Conservation (phyloP, 352 stramenopile genomes). For the Phytophthora pluvialis region DNA sequence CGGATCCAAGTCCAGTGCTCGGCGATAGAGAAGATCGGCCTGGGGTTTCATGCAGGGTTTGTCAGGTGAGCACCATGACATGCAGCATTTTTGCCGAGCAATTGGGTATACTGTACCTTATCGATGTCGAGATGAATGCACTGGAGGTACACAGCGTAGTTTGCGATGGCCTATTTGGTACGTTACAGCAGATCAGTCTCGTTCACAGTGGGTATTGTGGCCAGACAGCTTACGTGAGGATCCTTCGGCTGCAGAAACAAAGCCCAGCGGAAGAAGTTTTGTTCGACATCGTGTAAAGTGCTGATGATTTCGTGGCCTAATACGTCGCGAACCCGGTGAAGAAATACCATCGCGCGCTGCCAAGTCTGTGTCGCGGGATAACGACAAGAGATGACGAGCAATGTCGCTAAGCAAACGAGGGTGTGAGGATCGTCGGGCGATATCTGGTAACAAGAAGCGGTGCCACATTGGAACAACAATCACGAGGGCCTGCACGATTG, state of each 20-base stretch:
- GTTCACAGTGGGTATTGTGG: neutral
- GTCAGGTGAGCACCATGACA: neutral
- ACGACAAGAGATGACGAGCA: constrained; percentile 64
- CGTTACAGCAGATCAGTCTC: neutral
- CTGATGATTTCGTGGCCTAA: constrained; percentile 7
- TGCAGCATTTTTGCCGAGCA: neutral
- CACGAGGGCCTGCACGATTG: neutral
- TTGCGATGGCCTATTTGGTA: constrained; percentile 53
- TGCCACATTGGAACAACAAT: neutral
- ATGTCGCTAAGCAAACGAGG: constrained; percentile 52
- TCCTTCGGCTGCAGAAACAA: constrained; percentile 61
- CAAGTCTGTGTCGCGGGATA: constrained; percentile 69
- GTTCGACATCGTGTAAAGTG: constrained; percentile 48
- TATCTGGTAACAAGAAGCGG: constrained; percentile 27
- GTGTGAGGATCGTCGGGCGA: constrained; percentile 43
- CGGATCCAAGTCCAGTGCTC: constrained; percentile 60
- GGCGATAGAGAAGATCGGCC: constrained; percentile 71
- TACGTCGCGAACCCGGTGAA: constrained; percentile 36
- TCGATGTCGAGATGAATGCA: constrained; percentile 65
- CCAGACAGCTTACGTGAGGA: constrained; percentile 43
- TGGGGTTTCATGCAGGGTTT: constrained; percentile 10
- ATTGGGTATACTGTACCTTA: constrained; percentile 42
- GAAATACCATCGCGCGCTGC: constrained; percentile 43
- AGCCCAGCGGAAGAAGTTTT: constrained; percentile 70
- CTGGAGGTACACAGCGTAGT: constrained; percentile 71